Evolutionary conservation across 192 early-diverging fungal species (phyloP).

Genomic region (Lunasporangiospora selenospora): DNA sequence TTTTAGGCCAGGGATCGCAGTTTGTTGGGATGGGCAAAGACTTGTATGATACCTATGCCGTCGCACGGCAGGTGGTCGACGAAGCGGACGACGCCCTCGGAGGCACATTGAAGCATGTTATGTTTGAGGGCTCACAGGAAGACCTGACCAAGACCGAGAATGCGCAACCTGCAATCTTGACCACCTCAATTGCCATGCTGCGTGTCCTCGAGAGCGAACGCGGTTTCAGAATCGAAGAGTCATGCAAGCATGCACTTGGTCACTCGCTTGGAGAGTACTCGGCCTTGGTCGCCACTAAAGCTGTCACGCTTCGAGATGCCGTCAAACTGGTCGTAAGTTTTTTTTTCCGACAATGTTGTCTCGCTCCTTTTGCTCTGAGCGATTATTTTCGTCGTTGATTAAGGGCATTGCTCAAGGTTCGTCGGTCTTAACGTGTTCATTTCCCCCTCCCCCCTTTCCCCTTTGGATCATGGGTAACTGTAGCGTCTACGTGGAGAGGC

Average conservation of each 20-base stretch:
- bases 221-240: slow-evolving; percentile 75
- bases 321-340: slow-evolving; percentile 78
- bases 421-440: too few species aligned
- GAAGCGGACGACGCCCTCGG: slow-evolving; percentile 90
- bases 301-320: slow-evolving; percentile 77
- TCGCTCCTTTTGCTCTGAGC: neutral
- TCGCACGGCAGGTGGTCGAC: slow-evolving; percentile 84
- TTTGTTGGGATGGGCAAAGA: slow-evolving; percentile 94
- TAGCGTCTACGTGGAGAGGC: slow-evolving; percentile 82
- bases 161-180: slow-evolving; percentile 94
- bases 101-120: slow-evolving; percentile 71
- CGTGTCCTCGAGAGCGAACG: slow-evolving; percentile 83
- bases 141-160: slow-evolving; percentile 70
- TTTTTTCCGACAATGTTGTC: neutral
- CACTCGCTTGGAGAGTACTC: slow-evolving; percentile 96
- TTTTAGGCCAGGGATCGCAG: slow-evolving; percentile 81
- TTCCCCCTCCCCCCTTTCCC: neutral
- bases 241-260: slow-evolving; percentile 84
- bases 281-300: slow-evolving; percentile 72
- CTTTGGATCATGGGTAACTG: too few species aligned
- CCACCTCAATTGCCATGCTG: slow-evolving; percentile 87
- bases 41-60: slow-evolving; percentile 75
- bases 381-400: too few species aligned
- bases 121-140: slow-evolving; percentile 86
- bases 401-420: too few species aligned